Evolutionary conservation across 768 basidiomycete species (phyloP), one percentile per base, ranked within the genome.

Genomic region (Paxillus ammoniavirescens): DNA sequence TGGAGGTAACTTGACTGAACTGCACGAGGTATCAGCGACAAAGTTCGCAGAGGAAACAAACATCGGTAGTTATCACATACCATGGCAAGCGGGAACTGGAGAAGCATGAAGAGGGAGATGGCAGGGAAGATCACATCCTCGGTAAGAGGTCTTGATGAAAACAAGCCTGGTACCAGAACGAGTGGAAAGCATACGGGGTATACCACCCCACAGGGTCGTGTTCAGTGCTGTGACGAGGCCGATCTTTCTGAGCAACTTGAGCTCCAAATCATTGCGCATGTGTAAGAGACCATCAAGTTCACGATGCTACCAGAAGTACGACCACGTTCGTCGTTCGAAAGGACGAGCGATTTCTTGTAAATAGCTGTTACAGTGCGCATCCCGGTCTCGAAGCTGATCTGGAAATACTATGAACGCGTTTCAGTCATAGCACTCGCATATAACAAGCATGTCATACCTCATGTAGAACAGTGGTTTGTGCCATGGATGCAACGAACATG

Each of bases 81-180:
- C 89, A 92, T 89, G 2, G 82, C 88, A 21, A 95, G 75, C 1
- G 93, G 93, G 72, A 94, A 94, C 53, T 87, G 84, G 28, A 96
- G 74, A 0, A 96, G 75, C 83, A 91, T 86, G 73, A 93, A 95
- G 30, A 95, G 72, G 0, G 91, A 87, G 56, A 98, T 93, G 0
- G 91, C 85, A n/a, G 96, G 96, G 79, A 98, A 98, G 58, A 98
- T 95, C 47, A 93, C 74, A 57, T 97, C 94, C 0, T 88, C 82
- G 0, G 96, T 98, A 2, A 98, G 70, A 4, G 93, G 91, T 28
- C 67, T 77, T 1, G 78, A 68, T 5, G 84, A 83, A 2, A 79
- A 78, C 12, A 37, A 8, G 13, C 9, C 8, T 18, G 5, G 5
- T 17, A 17, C 15, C 9, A 4, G 36, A 31, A 2, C 14, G 18